Evolutionary conservation across 2,329 filamentous ascomycete genomes (phyloP), one percentile per base, ranked within the genome.

Genomic region (Aspergillus clavatus): DNA sequence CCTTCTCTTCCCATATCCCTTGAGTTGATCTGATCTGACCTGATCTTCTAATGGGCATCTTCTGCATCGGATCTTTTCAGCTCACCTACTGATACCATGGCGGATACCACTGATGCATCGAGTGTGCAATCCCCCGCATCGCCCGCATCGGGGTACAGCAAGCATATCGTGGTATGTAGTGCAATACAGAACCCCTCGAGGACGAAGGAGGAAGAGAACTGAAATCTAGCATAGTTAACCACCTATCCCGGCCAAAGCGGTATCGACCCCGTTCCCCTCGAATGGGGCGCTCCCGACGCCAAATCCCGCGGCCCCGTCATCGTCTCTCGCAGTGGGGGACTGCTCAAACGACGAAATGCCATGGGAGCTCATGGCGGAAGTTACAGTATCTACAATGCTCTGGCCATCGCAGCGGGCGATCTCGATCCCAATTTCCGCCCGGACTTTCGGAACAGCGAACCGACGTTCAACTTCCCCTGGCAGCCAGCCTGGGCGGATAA

Each of bases 221-320:
- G 33, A 61, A 43, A 23, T 38, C 6, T 12, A 19, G 11, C 16
- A 14, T 46, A 66, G 62, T 65, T 87, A 54, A 87, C 84, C 40
- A 95, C 90, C 5, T 96, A 97, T 68, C 91, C 91, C 22, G 89
- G 89, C 57, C 91, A 96, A 71, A 89, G 87, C 54, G 91, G 91
- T 51, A 91, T 97, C 68, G 87, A 95, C 54, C 90, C 91, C n/a
- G 73, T 96, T 41, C 81, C 83, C 18, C 82, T 97, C 76, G 78
- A 86, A 56, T 97, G 91, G 91, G 91, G 91, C 40, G 81, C 88
- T 44, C 71, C 79, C 43, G 87, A 95, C 64, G 82, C 87, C 29
- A 68, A 77, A 46, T 75, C 82, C 58, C 81, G 91, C 68, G 93
- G 91, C 1, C 91, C 91, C 4, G 87, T 97, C 40, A 84, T 95